These are phyloP conservation scores for Adansonia digitata DNA, from an alignment of 345 rosid species.

Conservation along the genomic window DNA sequence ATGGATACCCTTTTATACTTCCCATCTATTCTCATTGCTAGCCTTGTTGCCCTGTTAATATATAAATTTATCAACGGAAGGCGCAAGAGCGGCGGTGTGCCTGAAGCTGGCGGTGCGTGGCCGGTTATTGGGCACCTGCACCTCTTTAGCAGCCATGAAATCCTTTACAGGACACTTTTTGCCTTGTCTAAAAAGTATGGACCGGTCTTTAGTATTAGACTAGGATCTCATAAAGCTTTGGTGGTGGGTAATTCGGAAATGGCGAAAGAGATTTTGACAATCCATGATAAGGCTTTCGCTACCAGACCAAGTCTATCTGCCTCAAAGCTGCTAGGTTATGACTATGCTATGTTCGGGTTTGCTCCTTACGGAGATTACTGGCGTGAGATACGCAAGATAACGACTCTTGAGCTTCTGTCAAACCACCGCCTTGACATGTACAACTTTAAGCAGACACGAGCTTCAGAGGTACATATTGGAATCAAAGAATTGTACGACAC, in stretches of 20 bases:
- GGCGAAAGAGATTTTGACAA: slow-evolving; percentile 28
- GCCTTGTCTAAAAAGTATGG: slow-evolving; percentile 34
- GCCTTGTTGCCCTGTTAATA: neutral
- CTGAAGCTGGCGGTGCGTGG: slow-evolving; percentile 30
- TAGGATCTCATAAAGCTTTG: slow-evolving; percentile 26
- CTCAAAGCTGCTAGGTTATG: slow-evolving; percentile 27
- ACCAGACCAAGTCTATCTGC: slow-evolving; percentile 23
- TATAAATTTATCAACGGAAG: slow-evolving; percentile 7
- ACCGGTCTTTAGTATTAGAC: slow-evolving; percentile 23
- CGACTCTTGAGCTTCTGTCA: slow-evolving; percentile 28
- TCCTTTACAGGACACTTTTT: slow-evolving; percentile 18
- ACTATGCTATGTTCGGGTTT: slow-evolving; percentile 37
- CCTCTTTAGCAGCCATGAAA: slow-evolving; percentile 21
- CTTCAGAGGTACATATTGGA: slow-evolving; percentile 20
- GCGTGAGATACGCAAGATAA: slow-evolving; percentile 36
- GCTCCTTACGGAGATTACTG: slow-evolving; percentile 39
- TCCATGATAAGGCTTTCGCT: slow-evolving; percentile 29
- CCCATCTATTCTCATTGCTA: neutral
- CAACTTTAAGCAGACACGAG: slow-evolving; percentile 22
- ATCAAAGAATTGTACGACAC: slow-evolving; percentile 15
- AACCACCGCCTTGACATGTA: slow-evolving; percentile 26
- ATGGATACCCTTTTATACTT: neutral
- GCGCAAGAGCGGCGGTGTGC: slow-evolving; percentile 4
- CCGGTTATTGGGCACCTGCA: slow-evolving; percentile 39
- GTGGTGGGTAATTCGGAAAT: slow-evolving; percentile 29